Base-by-base conservation (phyloP, 2,329 filamentous ascomycete genomes). In the Pleurostoma richardsiae region DNA sequence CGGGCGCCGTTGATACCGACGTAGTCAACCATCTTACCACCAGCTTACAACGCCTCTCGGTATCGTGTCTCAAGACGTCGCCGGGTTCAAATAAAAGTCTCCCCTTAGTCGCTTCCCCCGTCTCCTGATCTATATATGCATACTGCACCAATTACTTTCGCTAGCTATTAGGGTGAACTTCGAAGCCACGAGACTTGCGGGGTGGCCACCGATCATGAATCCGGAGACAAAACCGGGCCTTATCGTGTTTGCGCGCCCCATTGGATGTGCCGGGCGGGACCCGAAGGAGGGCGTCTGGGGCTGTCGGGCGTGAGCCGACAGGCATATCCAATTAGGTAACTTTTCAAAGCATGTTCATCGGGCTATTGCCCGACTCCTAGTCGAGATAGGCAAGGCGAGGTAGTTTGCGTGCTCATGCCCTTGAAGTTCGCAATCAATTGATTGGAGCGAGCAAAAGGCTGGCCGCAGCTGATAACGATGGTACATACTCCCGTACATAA, bases 1-100 rank as follows among this genome's bases (percentile, higher is more conserved):
- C 51, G 50, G 7, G 64, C 65, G 3, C 59, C 60, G 43, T 68
- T 67, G 41, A 66, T 61, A 2, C 59, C 43, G 11, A 63, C 56
- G 29, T 57, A 63, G 0, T 60, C 38, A 4, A 47, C 30, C 49
- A 53, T 52, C 3, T 26, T 47, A 6, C 27, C 10, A 29, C 27
- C 28, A 30, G 30, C 10, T 29, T 29, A 4, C n/a, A 29, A 27
- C 7, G 8, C 11, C 4, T 4, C 26, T 11, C 30, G 40, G 4
- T 45, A 29, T 44, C 4, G 5, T 44, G n/a, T 36, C 11, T 6
- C 6, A 27, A n/a, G 10, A 19, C 4, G 29, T 6, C 19, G 6
- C 11, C 10, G 26, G 6, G 4, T 6, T 41, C 40, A 41, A 28
- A 41, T 29, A 29, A 11, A 29, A 30, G 40, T 26, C 29, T 11